A percentile compares a stretch with the other conserved stretches of the same genome.
Conservation (phyloP, 495 filamentous ascomycete species). For the Staphylotrichum longicolle region DNA sequence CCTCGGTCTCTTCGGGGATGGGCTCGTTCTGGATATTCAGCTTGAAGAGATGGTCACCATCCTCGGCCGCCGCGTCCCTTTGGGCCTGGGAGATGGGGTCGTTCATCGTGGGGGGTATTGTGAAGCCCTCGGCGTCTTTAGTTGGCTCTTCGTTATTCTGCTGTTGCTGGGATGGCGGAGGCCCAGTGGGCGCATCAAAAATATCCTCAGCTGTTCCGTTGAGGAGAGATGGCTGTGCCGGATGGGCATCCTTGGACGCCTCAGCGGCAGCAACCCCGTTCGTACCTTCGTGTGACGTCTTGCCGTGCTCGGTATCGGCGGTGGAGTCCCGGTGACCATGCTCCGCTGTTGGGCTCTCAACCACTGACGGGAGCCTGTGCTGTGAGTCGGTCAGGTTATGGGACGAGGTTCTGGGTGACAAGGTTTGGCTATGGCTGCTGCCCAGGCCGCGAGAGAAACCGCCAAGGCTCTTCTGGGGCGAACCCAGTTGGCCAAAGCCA, state of each 20-base stretch:
- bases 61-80: slow-evolving; percentile 65
- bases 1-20: slow-evolving; percentile 85
- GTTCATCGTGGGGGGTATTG: slow-evolving; percentile 61
- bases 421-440: slow-evolving; percentile 49
- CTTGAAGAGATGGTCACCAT: slow-evolving; percentile 75
- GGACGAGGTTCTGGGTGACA: slow-evolving; percentile 53
- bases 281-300: slow-evolving; percentile 43
- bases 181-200: slow-evolving; percentile 47
- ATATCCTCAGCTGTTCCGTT: slow-evolving; percentile 45
- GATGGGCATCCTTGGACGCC: slow-evolving; percentile 28
- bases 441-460: slow-evolving; percentile 53
- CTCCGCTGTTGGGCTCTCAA: slow-evolving; percentile 42
- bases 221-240: slow-evolving; percentile 29
- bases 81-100: slow-evolving; percentile 85
- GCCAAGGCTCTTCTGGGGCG: slow-evolving; percentile 45
- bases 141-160: slow-evolving; percentile 34
- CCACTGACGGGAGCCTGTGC: slow-evolving; percentile 51
- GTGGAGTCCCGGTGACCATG: slow-evolving; percentile 29
- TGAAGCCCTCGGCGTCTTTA: slow-evolving; percentile 66
- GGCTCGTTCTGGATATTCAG: slow-evolving; percentile 90
- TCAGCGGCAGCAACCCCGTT: slow-evolving; percentile 40
- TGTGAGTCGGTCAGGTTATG: slow-evolving; percentile 54
- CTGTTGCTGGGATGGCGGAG: slow-evolving; percentile 48
- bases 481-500: slow-evolving; percentile 45
- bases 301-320: slow-evolving; percentile 34